phyloP scores from a whole-genome alignment of 257 asterid genomes.

The Thymus quinquecostatus region DNA sequence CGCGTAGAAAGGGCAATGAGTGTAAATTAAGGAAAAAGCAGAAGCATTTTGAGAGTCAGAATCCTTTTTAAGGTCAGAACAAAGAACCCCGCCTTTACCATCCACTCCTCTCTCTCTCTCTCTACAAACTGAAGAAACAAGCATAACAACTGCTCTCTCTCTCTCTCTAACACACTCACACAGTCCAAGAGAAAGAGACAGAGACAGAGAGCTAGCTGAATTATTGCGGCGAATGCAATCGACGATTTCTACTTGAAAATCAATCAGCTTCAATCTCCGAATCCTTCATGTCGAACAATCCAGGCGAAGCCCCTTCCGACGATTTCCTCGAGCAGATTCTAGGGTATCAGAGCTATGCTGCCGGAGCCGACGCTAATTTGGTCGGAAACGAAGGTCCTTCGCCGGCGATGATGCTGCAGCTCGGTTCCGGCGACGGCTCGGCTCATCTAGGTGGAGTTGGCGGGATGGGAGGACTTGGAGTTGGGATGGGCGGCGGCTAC shows the following conservation, averaged over 20 bases:
- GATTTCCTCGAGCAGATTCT: constrained; percentile 86
- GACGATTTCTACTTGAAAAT: constrained; percentile 19
- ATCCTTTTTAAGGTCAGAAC: constrained; percentile 33
- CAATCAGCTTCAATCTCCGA: constrained; percentile 15
- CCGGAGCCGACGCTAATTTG: constrained; percentile 52
- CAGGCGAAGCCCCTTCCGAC: constrained; percentile 70
- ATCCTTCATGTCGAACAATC: constrained; percentile 71
- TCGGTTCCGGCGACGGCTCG: constrained; percentile 58
- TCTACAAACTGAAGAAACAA: constrained; percentile 20
- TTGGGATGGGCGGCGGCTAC: constrained; percentile 40
- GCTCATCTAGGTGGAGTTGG: constrained; percentile 60
- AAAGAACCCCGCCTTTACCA: constrained; percentile 33
- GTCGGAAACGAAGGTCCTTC: constrained; percentile 49
- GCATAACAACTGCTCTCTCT: constrained; percentile 15
- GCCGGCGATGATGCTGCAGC: constrained; percentile 62
- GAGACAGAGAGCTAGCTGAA: neutral
- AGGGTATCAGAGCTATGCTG: constrained; percentile 64
- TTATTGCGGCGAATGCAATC: constrained; percentile 10
- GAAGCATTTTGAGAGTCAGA: constrained; percentile 24
- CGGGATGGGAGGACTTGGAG: constrained; percentile 53
- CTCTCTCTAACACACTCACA: neutral
- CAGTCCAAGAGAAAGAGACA: neutral
- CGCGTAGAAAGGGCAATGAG: constrained; percentile 11
- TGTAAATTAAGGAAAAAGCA: constrained; percentile 26
- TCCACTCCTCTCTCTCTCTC: constrained; percentile 14